phyloP scores from a whole-genome alignment of 1,139 yeast species.

The Wickerhamiella infanticola region DNA sequence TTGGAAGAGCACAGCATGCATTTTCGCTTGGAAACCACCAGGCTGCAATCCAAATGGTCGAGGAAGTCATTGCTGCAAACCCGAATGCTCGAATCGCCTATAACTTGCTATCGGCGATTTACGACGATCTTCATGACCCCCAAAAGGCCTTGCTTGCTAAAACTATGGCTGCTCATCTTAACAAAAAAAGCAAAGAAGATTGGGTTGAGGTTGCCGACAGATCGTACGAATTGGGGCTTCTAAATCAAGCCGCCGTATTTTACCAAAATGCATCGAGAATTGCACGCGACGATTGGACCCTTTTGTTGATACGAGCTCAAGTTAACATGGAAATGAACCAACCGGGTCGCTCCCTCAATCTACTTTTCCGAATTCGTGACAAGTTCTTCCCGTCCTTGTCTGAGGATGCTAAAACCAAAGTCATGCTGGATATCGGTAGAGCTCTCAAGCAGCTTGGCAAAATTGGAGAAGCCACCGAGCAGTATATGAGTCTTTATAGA shows the following conservation, averaged over 20 bases:
- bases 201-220: conserved; percentile 78
- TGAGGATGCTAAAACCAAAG: conserved; percentile 30
- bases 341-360: conserved; percentile 58
- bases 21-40: conserved; percentile 53
- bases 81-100: conserved; percentile 70
- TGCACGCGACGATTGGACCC: conserved; percentile 17
- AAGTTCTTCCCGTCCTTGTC: conserved; percentile 48
- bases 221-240: conserved; percentile 54
- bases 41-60: conserved; percentile 48
- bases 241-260: conserved; percentile 71
- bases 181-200: conserved; percentile 59
- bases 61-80: conserved; percentile 64
- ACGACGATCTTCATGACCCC: conserved; percentile 47
- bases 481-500: conserved; percentile 50
- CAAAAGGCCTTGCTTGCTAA: conserved; percentile 69
- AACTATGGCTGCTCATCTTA: conserved; percentile 71
- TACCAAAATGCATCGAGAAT: conserved; percentile 42
- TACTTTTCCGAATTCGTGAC: conserved; percentile 47
- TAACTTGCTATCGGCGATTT: conserved; percentile 73
- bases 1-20: conserved; percentile 66
- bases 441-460: conserved; percentile 64
- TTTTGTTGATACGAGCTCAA: conserved; percentile 34
- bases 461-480: conserved; percentile 61
- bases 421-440: conserved; percentile 60
- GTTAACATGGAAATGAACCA: conserved; percentile 52